phyloP scores from a whole-genome alignment of 306 rosid genomes.

The Casuarina equisetifolia region DNA sequence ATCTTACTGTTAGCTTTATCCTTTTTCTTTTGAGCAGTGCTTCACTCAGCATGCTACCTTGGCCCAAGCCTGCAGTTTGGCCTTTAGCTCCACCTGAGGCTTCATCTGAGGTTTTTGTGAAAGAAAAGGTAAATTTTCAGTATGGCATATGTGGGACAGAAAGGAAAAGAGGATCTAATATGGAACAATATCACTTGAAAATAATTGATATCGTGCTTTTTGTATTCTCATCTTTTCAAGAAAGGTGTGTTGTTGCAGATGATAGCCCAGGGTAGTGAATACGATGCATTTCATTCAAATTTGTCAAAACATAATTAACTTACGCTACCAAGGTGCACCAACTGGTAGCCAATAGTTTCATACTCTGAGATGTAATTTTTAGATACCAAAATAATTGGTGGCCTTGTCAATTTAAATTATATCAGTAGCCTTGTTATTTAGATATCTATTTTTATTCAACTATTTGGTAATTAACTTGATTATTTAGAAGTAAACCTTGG shows the following conservation, averaged over 20 bases:
- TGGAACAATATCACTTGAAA: not conserved
- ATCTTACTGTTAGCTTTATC: constrained; percentile 10
- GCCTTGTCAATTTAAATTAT: not conserved
- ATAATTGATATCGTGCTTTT: not conserved
- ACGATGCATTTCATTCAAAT: not conserved
- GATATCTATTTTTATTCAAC: not conserved
- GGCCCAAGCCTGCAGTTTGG: constrained; percentile 98
- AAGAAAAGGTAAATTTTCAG: constrained; percentile 74
- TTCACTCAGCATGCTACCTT: constrained; percentile 92
- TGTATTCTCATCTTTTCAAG: not conserved
- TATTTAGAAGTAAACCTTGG: not conserved
- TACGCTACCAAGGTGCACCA: not conserved
- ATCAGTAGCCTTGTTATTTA: not conserved
- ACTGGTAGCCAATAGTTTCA: not conserved
- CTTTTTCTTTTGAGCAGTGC: constrained; percentile 60
- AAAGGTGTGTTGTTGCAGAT: not conserved
- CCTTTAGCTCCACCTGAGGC: constrained; percentile 85
- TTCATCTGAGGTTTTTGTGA: constrained; percentile 80
- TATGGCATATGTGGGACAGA: constrained; percentile 2
- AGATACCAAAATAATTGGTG: not conserved
- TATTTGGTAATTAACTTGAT: not conserved
- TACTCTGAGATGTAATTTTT: not conserved
- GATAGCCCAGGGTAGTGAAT: not conserved
- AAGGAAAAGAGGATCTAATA: not conserved
- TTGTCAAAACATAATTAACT: not conserved